These are phyloP conservation scores for Aphanoascus verrucosus DNA, from an alignment of 2,329 filamentous ascomycete species.

Conservation along the genomic window DNA sequence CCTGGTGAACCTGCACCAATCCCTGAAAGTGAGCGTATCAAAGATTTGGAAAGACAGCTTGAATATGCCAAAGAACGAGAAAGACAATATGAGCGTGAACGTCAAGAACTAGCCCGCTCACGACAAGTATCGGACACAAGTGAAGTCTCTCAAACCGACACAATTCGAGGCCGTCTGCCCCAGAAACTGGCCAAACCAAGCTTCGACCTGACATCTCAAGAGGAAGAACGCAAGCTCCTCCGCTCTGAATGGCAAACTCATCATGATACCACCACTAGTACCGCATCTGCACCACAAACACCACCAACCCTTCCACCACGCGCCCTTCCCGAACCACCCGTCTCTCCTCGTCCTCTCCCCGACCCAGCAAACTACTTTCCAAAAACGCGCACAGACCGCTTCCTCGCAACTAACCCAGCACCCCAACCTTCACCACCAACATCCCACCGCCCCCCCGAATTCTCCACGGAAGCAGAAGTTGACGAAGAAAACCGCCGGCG, in stretches of 20 bases:
- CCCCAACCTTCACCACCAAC: slow-evolving; percentile 33
- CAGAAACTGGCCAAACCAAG: slow-evolving; percentile 34
- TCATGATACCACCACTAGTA: slow-evolving; percentile 23
- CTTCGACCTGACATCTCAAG: slow-evolving; percentile 47
- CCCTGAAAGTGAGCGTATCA: slow-evolving; percentile 57
- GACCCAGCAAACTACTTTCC: slow-evolving; percentile 33
- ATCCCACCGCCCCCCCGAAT: slow-evolving; percentile 37
- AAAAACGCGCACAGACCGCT: slow-evolving; percentile 44
- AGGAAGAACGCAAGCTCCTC: slow-evolving; percentile 50
- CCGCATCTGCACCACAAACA: slow-evolving; percentile 16
- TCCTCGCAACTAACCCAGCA: slow-evolving; percentile 45
- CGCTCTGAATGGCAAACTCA: slow-evolving; percentile 45
- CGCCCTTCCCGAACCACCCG: slow-evolving; percentile 20
- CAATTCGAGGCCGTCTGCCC: slow-evolving; percentile 24
- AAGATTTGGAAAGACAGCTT: slow-evolving; percentile 66
- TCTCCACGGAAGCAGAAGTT: slow-evolving; percentile 45
- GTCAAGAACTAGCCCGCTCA: slow-evolving; percentile 40
- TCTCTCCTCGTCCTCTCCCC: slow-evolving; percentile 36
- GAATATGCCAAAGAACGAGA: slow-evolving; percentile 58
- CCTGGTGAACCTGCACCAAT: slow-evolving; percentile 34
- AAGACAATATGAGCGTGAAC: slow-evolving; percentile 51
- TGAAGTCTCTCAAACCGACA: slow-evolving; percentile 8
- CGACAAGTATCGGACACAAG: slow-evolving; percentile 13
- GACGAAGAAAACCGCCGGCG: slow-evolving; percentile 47
- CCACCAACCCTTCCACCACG: slow-evolving; percentile 19